Percentiles rank a stretch among this genome's conserved stretches.
Evolutionary conservation across 306 rosid genomes (phyloP).

Genomic region (Aeschynomene evenia): DNA sequence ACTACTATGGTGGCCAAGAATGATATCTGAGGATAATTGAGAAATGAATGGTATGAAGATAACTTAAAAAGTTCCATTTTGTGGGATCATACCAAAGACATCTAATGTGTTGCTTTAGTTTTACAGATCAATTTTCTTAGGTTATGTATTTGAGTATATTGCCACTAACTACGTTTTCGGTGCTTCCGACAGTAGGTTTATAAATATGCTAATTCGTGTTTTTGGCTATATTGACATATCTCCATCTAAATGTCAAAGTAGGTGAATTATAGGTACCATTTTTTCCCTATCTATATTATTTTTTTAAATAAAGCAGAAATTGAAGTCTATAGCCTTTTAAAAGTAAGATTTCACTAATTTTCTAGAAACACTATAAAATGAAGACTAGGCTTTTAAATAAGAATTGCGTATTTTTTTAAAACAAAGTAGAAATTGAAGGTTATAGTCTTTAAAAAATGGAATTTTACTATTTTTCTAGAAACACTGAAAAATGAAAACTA

Average conservation of each 20-base stretch:
- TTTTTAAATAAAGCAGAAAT: too few species aligned
- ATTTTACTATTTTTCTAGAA: too few species aligned
- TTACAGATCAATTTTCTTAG: not conserved
- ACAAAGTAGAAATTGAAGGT: too few species aligned
- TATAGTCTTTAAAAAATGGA: too few species aligned
- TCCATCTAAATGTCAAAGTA: not conserved
- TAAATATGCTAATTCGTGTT: not conserved
- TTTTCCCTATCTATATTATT: too few species aligned
- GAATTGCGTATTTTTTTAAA: too few species aligned
- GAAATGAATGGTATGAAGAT: not conserved
- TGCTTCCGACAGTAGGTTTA: not conserved
- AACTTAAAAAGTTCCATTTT: not conserved
- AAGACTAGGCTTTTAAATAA: too few species aligned
- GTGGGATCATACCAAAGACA: not conserved
- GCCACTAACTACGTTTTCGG: not conserved
- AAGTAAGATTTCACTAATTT: too few species aligned
- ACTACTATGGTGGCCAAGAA: constrained; percentile 4
- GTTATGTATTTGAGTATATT: not conserved
- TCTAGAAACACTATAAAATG: too few species aligned
- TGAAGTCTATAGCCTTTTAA: too few species aligned
- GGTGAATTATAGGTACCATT: too few species aligned
- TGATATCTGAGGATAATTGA: constrained; percentile 1
- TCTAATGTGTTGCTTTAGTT: not conserved
- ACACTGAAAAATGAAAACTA: too few species aligned
- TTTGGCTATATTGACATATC: not conserved